Evolutionary conservation across 2,329 filamentous ascomycete species (phyloP), one percentile per base, ranked within the genome.

Genomic region (Tolypocladium cylindrosporum): DNA sequence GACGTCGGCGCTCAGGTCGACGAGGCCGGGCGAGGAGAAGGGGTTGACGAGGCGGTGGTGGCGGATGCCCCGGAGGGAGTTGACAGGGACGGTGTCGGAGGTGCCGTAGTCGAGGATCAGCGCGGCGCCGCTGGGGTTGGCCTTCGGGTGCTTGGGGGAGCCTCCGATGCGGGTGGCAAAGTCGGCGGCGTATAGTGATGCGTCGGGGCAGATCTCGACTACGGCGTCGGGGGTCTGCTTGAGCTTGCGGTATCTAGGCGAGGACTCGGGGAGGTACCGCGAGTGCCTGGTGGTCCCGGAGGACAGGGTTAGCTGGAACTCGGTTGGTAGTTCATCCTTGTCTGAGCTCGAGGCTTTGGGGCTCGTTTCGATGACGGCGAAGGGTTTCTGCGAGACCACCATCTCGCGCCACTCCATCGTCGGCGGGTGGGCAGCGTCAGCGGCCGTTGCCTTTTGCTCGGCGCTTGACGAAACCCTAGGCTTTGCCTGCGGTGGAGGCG

Each of bases 61-160:
- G 41, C 86, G 83, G 71, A 99, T 97, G 27, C 94, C 94, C 39
- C 94, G 88, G 27, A 99, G 81, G 0, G 91, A 95, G 78, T 96
- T 96, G 60, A 89, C 78, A 3, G 94, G 94, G 54, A 99, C 86
- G 0, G 78, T 89, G 65, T 85, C 79, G 3, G 84, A 73, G 5
- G 93, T 89, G 21, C 94, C 94, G 74, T 99, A 99, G 75, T 99
- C 94, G 52, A 99, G 84, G 65, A 99, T 90, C n/a, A 99, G 79
- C 1, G 93, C 94, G 10, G 92, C 94, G 55, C 94, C 94, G 0
- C 86, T 87, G 1, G 92, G 85, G 1, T 69, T 70, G 0, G 77
- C 64, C 68, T 90, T 92, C 0, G 79, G 75, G 7, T 78, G 63
- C 43, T 76, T 64, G 1, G 73, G 59, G 0, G 82, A 78, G 55